Evolutionary conservation across 805 yeast species (phyloP), one percentile per base, ranked within the genome.

Genomic region (Blastobotrys attinorum): DNA sequence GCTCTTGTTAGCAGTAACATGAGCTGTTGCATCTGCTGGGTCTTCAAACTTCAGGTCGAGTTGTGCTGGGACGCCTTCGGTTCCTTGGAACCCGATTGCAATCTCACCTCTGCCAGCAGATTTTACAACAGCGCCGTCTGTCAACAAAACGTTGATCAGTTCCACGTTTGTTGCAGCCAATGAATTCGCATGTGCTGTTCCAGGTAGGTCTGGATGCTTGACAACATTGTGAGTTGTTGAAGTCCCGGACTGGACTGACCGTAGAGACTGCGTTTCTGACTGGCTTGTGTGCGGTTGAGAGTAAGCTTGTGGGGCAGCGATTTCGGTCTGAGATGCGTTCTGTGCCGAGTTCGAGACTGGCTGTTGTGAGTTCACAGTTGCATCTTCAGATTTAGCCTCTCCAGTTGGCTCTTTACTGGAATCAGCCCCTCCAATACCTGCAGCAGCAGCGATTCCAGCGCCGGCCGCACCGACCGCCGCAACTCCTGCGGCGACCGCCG

Each of bases 101-200:
- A 89, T 70, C 64, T 90, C 97, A 42, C 97, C 97, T 44, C 82
- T 72, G 10, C 81, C 71, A 57, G 81, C 79, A 5, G 86, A 74
- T 29, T 76, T 72, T 10, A 63, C 60, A 31, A 80, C 65, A 36
- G 64, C 63, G 16, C 94, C 95, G 56, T 81, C 85, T 49, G 75
- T 77, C 62, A 80, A 80, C 16, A 74, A 71, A 3, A 87, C 95
- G 58, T 78, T 81, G 49, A 86, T 70, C 10, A 83, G 79, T 65
- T 90, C 97, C n/a, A 92, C 89, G 50, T 88, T 68, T 38, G 94
- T 82, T 2, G 89, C 79, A 54, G 81, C 85, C 52, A 90, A 49
- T 17, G 63, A 65, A 22, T 32, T 40, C n/a, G n/a, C n/a, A n/a
- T n/a, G n/a, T 18, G 31, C 48, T 3, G 50, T 31, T 2, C 35